Conservation (phyloP, 306 rosid species). For the Carpinus viminea region DNA sequence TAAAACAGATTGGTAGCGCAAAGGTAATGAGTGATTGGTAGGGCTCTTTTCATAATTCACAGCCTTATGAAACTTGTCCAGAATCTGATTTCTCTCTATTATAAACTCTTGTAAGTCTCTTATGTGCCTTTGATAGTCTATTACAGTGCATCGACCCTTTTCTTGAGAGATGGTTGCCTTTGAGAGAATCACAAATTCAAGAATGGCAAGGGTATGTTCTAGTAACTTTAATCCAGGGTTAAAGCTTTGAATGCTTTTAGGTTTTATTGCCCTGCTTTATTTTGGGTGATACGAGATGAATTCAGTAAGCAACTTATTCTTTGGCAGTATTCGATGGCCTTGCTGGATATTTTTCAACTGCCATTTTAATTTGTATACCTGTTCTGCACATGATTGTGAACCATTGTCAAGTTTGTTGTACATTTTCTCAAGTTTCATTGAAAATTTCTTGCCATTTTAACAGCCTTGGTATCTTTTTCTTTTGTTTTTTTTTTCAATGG, state of each 20-base stretch:
- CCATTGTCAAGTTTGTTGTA: not conserved
- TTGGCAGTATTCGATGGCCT: not conserved
- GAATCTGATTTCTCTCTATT: not conserved
- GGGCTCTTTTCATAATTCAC: too few species aligned
- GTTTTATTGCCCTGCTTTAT: not conserved
- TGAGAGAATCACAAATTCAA: constrained; percentile 77
- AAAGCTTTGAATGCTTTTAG: not conserved
- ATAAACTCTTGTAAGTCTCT: not conserved
- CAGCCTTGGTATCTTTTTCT: too few species aligned
- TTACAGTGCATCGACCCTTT: constrained; percentile 21
- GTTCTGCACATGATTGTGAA: not conserved
- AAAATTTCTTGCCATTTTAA: not conserved
- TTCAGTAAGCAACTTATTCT: not conserved
- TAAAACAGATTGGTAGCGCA: too few species aligned
- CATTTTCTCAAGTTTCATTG: constrained; percentile 6
- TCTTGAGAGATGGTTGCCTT: constrained; percentile 68
- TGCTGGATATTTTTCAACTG: not conserved
- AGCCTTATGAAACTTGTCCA: not conserved
- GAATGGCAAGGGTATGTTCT: constrained; percentile 80
- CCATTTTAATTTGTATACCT: not conserved
- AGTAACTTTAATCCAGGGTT: not conserved
- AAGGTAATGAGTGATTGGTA: too few species aligned
- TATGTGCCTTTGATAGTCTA: constrained; percentile 9
- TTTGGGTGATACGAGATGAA: not conserved
- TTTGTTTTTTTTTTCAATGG: too few species aligned